Evolutionary conservation across 2,329 filamentous ascomycete genomes (phyloP), one percentile per base, ranked within the genome.

Genomic region (Setomelanomma holmii): DNA sequence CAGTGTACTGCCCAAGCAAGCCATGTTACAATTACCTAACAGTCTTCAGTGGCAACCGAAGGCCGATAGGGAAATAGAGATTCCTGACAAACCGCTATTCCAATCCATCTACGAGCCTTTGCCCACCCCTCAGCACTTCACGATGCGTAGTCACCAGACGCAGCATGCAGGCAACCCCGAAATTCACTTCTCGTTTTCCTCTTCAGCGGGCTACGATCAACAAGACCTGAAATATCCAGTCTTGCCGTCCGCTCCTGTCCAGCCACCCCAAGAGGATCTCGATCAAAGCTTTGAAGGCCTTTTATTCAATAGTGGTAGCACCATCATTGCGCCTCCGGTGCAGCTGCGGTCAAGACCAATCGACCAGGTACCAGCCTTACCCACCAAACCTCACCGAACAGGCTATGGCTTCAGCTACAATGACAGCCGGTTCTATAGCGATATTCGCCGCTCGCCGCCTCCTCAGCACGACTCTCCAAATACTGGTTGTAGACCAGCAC

Each of bases 371-470:
- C 12, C 24, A 6, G 12, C 12, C 24, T 7, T 30, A 7, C 24
- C 24, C 24, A 36, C n/a, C 12, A 36, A 36, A n/a, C 12, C 12
- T 16, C 34, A 64, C 24, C 53, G 56, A 12, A 61, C 62, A 43
- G 64, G 64, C 2, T 66, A 65, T 33, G 66, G 66, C 5, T 64
- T 67, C 45, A 65, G 61, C 36, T 69, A 63, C 38, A 56, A 59
- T 0, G 64, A 67, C 19, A 54, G 56, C 7, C 45, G 61, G 16
- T 61, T 58, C 49, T 57, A 49, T 14, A 30, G 27, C 5, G 5
- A 30, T 14, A 8, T 30, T 14, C 10, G 27, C 3, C 27, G 27
- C 27, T 30, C 27, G 5, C 27, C 27, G 14, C 10, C 27, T 30
- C 27, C 27, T 30, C 3, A 30, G 27, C 27, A 8, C 27, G 27